These are phyloP conservation scores for Phoma sp. DNA, from an alignment of 2,329 filamentous ascomycete genomes.

Conservation along the genomic window DNA sequence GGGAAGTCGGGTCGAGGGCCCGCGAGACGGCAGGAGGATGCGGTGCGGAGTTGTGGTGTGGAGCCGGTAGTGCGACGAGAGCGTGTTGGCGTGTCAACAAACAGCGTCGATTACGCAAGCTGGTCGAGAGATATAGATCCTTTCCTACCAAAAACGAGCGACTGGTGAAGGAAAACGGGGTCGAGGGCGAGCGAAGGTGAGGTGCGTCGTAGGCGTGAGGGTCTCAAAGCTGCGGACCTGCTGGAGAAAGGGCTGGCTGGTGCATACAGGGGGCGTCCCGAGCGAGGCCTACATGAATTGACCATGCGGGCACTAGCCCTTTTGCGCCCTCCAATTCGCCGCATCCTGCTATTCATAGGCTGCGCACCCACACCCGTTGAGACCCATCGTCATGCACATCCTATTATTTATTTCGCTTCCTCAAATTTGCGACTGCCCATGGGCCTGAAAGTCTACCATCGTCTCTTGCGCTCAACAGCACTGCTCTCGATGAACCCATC, in stretches of 20 bases:
- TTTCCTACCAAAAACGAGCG: conserved; percentile 44
- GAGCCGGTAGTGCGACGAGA: conserved; percentile 29
- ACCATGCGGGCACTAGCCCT: conserved; percentile 15
- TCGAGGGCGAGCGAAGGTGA: conserved; percentile 3
- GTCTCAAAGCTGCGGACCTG: conserved; percentile 2
- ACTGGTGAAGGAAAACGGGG: conserved; percentile 39
- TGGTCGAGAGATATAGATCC: conserved; percentile 2
- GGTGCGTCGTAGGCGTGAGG: conserved; percentile 1
- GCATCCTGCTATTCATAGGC: conserved; percentile 15
- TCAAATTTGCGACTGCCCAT: conserved; percentile 1
- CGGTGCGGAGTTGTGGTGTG: conserved; percentile 21
- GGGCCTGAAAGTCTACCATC: neutral
- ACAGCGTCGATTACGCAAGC: conserved; percentile 22
- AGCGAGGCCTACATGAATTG: conserved; percentile 11
- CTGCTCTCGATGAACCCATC: neutral
- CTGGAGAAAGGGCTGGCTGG: conserved; percentile 17
- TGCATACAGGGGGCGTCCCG: conserved; percentile 17
- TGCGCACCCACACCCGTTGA: conserved; percentile 13
- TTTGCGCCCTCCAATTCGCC: conserved; percentile 16
- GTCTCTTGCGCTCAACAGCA: no score
- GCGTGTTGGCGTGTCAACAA: conserved; percentile 39
- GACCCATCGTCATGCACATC: conserved; percentile 15
- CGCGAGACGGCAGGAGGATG: conserved; percentile 21
- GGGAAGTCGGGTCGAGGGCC: conserved; percentile 8
- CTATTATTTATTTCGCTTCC: conserved; percentile 6